Base-by-base conservation (phyloP, 768 basidiomycete genomes). In the Termitomyces sp. region DNA sequence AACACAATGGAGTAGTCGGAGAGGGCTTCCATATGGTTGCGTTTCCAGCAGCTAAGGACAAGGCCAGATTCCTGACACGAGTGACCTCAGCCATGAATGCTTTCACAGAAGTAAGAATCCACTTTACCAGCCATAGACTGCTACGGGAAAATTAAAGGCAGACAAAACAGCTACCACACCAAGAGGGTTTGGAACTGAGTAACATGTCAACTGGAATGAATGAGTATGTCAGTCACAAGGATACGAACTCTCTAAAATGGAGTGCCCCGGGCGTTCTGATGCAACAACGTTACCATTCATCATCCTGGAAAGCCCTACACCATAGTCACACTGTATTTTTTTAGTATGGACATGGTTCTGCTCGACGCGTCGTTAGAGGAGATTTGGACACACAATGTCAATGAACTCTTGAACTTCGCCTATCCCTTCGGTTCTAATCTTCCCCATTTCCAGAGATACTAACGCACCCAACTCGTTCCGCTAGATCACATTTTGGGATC, bases 111-210 rank as follows among this genome's bases (percentile, higher is more conserved):
- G 2, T 24, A 50, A 57, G 50, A 54, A 28, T 22, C 65, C 75
- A 41, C 15, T 39, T 42, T 71, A 88, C 92, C 92, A 94, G 62
- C 92, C 92, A 70, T 92, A 93, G 45, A 95, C 92, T 34, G 94
- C 94, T 44, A 92, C 86, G 10, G 96, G 96, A 69, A 98, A 98
- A 71, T 98, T 98, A 78, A 97, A 98, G 0, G 96, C 96, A 22
- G 92, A 88, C 52, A 98, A 73, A 10, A 96, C 84, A 31, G 78
- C 85, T 39, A 83, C 81, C 42, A 83, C 78, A 18, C 82, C 81
- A 48, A 98, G 79, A 22, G 96, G 95, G 69, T 97, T 97, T 9
- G 95, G 90, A 4, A 96, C 92, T 94, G 70, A 10, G 64, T 60
- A 65, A 62, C 60, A 65, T 66, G 62, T 62, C 54, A 66, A 54